A percentile compares a stretch with the other conserved stretches of the same genome.
These are phyloP conservation scores for Pulveroboletus sp. DNA, from an alignment of 768 basidiomycete genomes.

Conservation along the genomic window DNA sequence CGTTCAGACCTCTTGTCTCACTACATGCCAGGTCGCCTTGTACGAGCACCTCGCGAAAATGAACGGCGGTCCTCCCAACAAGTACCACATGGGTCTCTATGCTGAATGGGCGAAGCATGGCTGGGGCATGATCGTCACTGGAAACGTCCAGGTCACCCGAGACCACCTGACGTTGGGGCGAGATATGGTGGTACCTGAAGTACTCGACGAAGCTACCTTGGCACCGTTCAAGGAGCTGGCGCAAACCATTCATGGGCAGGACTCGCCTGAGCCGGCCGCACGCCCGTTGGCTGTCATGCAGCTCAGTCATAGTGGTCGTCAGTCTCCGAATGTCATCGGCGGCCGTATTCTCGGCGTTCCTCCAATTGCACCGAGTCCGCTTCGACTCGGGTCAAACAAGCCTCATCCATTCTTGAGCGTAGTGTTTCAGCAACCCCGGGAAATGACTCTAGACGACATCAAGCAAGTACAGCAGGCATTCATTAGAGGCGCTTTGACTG, in stretches of 20 bases:
- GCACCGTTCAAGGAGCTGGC: slow-evolving; percentile 51
- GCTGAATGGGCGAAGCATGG: slow-evolving; percentile 65
- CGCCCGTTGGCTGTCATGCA: slow-evolving; percentile 67
- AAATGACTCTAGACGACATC: slow-evolving; percentile 60
- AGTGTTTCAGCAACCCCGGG: slow-evolving; percentile 59
- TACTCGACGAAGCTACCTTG: slow-evolving; percentile 40
- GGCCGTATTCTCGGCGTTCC: slow-evolving; percentile 57
- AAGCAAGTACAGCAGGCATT: slow-evolving; percentile 58
- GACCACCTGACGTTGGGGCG: slow-evolving; percentile 68
- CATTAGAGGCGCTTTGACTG: slow-evolving; percentile 61
- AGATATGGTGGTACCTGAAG: slow-evolving; percentile 58
- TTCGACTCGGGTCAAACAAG: slow-evolving; percentile 42
- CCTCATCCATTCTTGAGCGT: slow-evolving; percentile 33
- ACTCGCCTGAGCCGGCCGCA: slow-evolving; percentile 5
- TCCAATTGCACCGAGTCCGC: slow-evolving; percentile 69
- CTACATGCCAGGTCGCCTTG: slow-evolving; percentile 67
- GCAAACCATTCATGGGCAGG: slow-evolving; percentile 42
- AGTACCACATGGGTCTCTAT: slow-evolving; percentile 62
- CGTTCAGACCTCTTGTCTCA: not conserved
- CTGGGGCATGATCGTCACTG: slow-evolving; percentile 90
- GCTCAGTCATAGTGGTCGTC: slow-evolving; percentile 77
- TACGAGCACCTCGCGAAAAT: slow-evolving; percentile 76
- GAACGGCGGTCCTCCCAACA: slow-evolving; percentile 69
- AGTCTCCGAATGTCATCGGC: slow-evolving; percentile 70
- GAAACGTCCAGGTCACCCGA: slow-evolving; percentile 69